Evolutionary conservation across 805 yeast genomes (phyloP).

Genomic region (Schwanniomyces yamadae): DNA sequence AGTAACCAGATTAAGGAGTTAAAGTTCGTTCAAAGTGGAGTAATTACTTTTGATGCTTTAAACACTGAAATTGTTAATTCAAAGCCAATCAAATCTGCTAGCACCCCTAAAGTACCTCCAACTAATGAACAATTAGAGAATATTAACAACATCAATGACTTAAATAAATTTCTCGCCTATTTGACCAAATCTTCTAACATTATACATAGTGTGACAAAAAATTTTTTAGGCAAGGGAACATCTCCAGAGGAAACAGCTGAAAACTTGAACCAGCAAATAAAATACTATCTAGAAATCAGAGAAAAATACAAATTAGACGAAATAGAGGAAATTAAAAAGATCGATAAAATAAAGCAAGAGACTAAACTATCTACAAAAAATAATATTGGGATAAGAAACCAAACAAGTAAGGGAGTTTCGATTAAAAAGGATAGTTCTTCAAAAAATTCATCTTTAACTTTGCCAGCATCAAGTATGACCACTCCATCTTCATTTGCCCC

Average conservation of each 20-base stretch:
- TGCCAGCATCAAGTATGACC: neutral
- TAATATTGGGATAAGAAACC: slow-evolving; percentile 1
- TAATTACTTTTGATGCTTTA: slow-evolving; percentile 42
- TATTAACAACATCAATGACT: slow-evolving; percentile 39
- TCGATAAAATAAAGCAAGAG: slow-evolving; percentile 5
- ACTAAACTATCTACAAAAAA: slow-evolving; percentile 3
- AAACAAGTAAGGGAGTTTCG: neutral
- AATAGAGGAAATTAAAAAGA: slow-evolving; percentile 8
- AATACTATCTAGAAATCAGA: slow-evolving; percentile 19
- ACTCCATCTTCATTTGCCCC: slow-evolving; percentile 10
- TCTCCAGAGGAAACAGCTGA: slow-evolving; percentile 5
- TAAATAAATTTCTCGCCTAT: slow-evolving; percentile 39
- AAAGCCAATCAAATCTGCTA: slow-evolving; percentile 1
- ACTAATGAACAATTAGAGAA: slow-evolving; percentile 36
- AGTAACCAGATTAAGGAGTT: slow-evolving; percentile 44
- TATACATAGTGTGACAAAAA: slow-evolving; percentile 40
- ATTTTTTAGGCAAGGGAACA: slow-evolving; percentile 13
- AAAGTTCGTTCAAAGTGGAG: slow-evolving; percentile 43
- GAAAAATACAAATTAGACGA: slow-evolving; percentile 14
- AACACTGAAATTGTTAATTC: slow-evolving; percentile 14
- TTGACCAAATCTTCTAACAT: slow-evolving; percentile 36
- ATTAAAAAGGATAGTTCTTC: neutral
- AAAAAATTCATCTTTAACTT: neutral
- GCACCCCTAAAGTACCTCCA: slow-evolving; percentile 4
- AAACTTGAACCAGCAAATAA: slow-evolving; percentile 23